Conservation (phyloP, 2,329 filamentous ascomycete species). For the Ophiostoma quercus region DNA sequence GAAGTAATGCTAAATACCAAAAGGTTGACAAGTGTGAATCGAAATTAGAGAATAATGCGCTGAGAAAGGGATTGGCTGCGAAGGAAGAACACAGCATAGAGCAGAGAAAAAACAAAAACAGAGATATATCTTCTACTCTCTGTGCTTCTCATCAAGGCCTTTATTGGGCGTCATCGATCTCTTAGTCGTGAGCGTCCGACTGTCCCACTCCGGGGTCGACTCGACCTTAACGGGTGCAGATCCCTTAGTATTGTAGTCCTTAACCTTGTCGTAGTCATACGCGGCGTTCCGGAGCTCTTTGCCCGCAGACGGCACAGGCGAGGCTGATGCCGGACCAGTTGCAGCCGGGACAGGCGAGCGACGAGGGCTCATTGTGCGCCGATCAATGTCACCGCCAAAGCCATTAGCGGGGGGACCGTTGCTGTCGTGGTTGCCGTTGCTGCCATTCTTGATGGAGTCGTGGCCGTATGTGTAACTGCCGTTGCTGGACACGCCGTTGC, state of each 20-base stretch:
- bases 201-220: conserved; percentile 6
- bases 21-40: conserved; percentile 1
- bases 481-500: conserved; percentile 47
- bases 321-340: neutral
- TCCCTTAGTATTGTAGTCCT: conserved; percentile 46
- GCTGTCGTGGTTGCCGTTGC: neutral
- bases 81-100: neutral
- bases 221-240: neutral
- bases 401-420: neutral
- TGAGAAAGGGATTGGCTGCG: neutral
- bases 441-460: neutral
- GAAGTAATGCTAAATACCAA: conserved; percentile 3
- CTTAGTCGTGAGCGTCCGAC: neutral
- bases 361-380: neutral
- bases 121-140: neutral
- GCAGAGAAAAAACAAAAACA: neutral
- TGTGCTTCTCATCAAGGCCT: neutral
- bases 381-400: neutral
- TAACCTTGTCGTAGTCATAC: conserved; percentile 52
- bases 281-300: conserved; percentile 53
- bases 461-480: neutral
- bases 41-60: neutral
- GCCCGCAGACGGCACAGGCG: neutral
- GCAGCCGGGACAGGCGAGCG: neutral
- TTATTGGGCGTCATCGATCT: neutral